A percentile compares a stretch with the other conserved stretches of the same genome.
These are phyloP conservation scores for Agapanthus africanus DNA, from an alignment of 106 monocot genomes.

Conservation along the genomic window DNA sequence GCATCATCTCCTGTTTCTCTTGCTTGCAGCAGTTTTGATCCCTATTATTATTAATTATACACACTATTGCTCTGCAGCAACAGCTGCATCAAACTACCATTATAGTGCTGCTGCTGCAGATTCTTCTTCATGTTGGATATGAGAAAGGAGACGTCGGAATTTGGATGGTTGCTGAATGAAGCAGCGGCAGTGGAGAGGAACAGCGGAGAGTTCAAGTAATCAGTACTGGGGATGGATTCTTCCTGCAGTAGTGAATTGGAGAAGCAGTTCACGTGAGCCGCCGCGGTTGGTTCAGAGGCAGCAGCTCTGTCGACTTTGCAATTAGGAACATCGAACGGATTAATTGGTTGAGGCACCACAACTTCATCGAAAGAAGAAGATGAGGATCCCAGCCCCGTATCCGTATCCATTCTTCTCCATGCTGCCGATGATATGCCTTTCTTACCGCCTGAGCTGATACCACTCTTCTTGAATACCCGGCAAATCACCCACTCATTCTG, in stretches of 20 bases:
- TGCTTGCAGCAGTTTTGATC: not conserved
- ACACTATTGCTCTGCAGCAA: not conserved
- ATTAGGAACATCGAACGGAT: not conserved
- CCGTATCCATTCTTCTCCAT: no score
- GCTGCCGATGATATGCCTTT: constrained; percentile 1
- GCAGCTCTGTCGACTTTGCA: not conserved
- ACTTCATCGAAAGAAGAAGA: not conserved
- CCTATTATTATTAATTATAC: not conserved
- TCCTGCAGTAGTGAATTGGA: constrained; percentile 21
- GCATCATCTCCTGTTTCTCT: constrained; percentile 1
- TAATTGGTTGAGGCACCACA: constrained; percentile 17
- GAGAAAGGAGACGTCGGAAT: no score
- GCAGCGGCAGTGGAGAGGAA: not conserved
- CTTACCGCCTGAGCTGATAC: not conserved
- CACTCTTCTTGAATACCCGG: constrained; percentile 32
- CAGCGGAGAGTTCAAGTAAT: not conserved
- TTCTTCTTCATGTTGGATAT: not conserved
- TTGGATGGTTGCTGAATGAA: not conserved
- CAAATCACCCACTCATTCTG: constrained; percentile 47
- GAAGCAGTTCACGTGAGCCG: constrained; percentile 61
- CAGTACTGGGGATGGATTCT: not conserved
- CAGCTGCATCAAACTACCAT: constrained; percentile 10
- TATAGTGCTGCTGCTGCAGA: not conserved
- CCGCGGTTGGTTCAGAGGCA: not conserved
- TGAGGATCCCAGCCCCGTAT: not conserved